Conservation (phyloP, 116 monocot genomes). For the Zostera marina region DNA sequence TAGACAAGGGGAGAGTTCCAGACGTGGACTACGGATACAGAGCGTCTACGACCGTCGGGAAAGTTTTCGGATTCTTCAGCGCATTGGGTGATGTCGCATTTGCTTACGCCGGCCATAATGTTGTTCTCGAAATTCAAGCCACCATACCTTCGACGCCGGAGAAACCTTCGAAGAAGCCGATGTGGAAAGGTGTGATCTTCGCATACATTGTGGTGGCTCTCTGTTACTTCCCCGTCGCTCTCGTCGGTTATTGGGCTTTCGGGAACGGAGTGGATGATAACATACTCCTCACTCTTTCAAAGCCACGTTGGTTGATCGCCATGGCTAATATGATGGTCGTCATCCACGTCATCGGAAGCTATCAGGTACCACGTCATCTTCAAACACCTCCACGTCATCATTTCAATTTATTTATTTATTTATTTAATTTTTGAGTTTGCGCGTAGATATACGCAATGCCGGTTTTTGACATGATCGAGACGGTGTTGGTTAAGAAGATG, state of each 20-base stretch:
- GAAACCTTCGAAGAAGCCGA: constrained; percentile 79
- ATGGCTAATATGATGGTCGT: constrained; percentile 62
- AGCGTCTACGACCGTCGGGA: constrained; percentile 1
- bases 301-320: constrained; percentile 8
- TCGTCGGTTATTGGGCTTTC: constrained; percentile 14
- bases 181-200: constrained; percentile 60
- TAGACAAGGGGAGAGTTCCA: constrained; percentile 5
- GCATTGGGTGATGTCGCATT: constrained; percentile 84
- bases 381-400: background rate
- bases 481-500: constrained; percentile 18
- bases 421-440: background rate
- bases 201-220: constrained; percentile 8
- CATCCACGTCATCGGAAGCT: constrained; percentile 20
- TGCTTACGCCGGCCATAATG: constrained; percentile 88
- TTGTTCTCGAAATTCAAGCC: constrained; percentile 91
- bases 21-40: constrained; percentile 13
- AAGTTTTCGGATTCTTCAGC: constrained; percentile 34
- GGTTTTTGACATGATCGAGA: constrained; percentile 29
- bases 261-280: constrained; percentile 7
- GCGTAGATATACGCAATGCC: constrained; percentile 24
- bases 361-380: too few species aligned
- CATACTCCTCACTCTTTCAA: constrained; percentile 4
- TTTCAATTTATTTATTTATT: background rate
- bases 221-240: constrained; percentile 67
- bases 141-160: constrained; percentile 92